Evolutionary conservation across 345 rosid genomes (phyloP).

Genomic region (Dipteronia sinensis): DNA sequence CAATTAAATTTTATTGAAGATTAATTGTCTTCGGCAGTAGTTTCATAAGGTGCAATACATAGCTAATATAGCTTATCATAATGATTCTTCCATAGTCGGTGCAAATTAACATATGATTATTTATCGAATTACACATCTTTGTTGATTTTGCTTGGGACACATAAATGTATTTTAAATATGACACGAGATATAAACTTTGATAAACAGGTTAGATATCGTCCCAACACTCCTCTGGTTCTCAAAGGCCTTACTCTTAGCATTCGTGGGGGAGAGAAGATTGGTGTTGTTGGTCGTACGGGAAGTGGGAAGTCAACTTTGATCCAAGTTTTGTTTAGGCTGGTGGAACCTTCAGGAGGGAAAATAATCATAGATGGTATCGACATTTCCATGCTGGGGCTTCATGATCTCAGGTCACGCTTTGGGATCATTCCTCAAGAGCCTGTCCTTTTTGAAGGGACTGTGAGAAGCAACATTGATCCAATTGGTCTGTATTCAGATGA

Average conservation of each 20-base stretch:
- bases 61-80: no score
- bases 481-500: conserved; percentile 74
- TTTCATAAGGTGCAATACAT: no score
- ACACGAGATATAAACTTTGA: conserved; percentile 6
- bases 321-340: conserved; percentile 88
- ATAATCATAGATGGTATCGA: conserved; percentile 86
- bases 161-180: background rate
- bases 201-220: conserved; percentile 82
- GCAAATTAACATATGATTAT: background rate
- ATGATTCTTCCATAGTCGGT: no score
- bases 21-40: no score
- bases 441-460: conserved; percentile 93
- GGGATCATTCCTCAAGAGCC: conserved; percentile 99
- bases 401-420: conserved; percentile 86
- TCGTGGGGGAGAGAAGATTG: conserved; percentile 86
- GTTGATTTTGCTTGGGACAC: background rate
- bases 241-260: conserved; percentile 79
- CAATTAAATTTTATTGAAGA: no score
- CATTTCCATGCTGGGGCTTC: conserved; percentile 72
- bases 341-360: conserved; percentile 84
- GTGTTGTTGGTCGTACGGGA: conserved; percentile 93
- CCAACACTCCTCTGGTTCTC: conserved; percentile 84
- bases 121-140: background rate
- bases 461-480: conserved; percentile 92
- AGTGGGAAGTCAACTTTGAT: conserved; percentile 94